Conservation (phyloP, 129 eudicot genomes). For the Apium graveolens region DNA sequence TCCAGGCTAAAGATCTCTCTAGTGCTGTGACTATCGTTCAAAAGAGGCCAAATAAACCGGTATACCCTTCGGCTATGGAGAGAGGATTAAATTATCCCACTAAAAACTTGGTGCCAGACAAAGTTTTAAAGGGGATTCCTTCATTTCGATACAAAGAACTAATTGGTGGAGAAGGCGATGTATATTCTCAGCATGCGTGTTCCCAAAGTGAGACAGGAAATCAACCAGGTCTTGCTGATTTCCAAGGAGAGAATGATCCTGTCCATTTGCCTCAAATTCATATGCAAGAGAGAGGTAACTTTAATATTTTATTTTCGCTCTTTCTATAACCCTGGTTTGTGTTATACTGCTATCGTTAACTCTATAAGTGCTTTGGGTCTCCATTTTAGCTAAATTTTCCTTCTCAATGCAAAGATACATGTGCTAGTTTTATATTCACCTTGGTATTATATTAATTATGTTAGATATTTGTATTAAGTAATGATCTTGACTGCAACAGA, state of each 20-base stretch:
- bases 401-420: not conserved
- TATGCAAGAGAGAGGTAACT: slow-evolving; percentile 52
- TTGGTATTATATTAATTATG: not conserved
- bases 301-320: not conserved
- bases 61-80: slow-evolving; percentile 39
- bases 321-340: not conserved
- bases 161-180: not conserved
- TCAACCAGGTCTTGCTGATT: slow-evolving; percentile 33
- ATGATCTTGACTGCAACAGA: slow-evolving; percentile 24
- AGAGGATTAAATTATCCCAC: slow-evolving; percentile 32
- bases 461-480: not conserved
- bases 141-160: not conserved
- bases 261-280: slow-evolving; percentile 28
- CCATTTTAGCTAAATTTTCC: not conserved
- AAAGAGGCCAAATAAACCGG: slow-evolving; percentile 36
- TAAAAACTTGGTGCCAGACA: not conserved
- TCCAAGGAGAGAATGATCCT: slow-evolving; percentile 71
- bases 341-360: not conserved
- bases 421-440: not conserved
- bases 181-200: not conserved
- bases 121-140: not conserved
- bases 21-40: slow-evolving; percentile 29
- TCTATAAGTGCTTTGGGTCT: not conserved
- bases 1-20: slow-evolving; percentile 52
- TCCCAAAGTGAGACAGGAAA: slow-evolving; percentile 11